Evolutionary conservation across 306 rosid genomes (phyloP), one percentile per base, ranked within the genome.

Genomic region (Medicago lupulina): DNA sequence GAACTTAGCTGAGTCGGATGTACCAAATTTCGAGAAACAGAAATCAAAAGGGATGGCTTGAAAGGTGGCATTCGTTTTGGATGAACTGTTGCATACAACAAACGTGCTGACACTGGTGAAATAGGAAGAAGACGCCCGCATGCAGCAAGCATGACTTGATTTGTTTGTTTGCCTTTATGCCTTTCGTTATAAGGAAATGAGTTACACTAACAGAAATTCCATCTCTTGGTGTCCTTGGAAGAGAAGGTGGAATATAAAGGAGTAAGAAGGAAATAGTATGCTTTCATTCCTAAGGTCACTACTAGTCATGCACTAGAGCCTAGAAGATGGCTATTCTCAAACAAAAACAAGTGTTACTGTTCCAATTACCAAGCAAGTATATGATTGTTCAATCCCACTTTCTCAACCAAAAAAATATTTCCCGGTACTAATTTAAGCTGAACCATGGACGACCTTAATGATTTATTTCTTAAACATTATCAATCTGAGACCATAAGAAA

Each of bases 1-100:
- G 61, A 83, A 21, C 81, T 70, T 75, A 74, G 82, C 76, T 51
- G 68, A 66, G 82, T 76, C 49, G 59, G 82, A 60, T 77, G 55
- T 67, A 79, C 73, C 79, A 77, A 70, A 67, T 36, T 80, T 70
- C 4, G 58, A 76, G 69, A 53, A 70, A 62, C 8, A 21, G 57
- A 76, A 76, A 76, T 53, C 55, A 70, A 70, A 34, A 70, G 55
- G 74, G 61, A 14, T 70, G 78, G 70, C 75, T 36, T 17, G 39
- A 43, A 76, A 76, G 74, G 55, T 16, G 54, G 49, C 78, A 62
- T 43, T 71, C 74, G 43, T 40, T 81, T 54, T 76, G 47, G 63
- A 63, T 18, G 17, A 43, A 34, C 5, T 76, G 74, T 63, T 11
- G 38, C 70, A 76, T 55, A 66, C 57, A 76, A 41, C 43, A 76